Evolutionary conservation across 2,329 filamentous ascomycete genomes (phyloP), one percentile per base, ranked within the genome.

Genomic region (Ophiobolus disseminans): DNA sequence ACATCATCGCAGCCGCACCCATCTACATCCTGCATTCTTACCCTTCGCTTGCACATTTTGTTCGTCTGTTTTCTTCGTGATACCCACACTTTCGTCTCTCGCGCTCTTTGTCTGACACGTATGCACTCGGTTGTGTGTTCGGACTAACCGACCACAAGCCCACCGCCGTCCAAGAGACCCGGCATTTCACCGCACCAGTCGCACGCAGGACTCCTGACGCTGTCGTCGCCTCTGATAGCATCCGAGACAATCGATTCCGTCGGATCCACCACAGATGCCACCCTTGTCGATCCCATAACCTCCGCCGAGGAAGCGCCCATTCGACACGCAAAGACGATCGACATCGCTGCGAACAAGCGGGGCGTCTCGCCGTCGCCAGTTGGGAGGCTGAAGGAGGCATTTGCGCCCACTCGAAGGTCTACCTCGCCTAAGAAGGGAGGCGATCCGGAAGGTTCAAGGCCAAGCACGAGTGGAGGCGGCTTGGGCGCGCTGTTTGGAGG

Each of bases 311-410:
- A 65, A 40, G 57, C 58, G 20, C 59, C 66, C 55, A 55, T 61
- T 30, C 66, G 42, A 21, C 55, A 70, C 66, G 55, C 73, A 32
- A 65, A 62, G 38, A 72, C 70, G 41, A 57, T 69, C 50, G 67
- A 69, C 60, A 49, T 65, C 32, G 43, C 63, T 43, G 50, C 63
- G 13, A 61, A 76, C 53, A 81, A 81, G 58, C 82, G 88, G 50
- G 85, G 85, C 19, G 79, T 83, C 16, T 92, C 90, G 8, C 88
- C 89, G 17, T 92, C 90, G 9, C 88, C 89, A 9, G 85, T 82
- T 41, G 83, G 85, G 64, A 89, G 86, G 65, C 77, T 93, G 53
- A 88, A 83, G 69, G 86, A 87, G 65, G 88, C 87, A 10, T 90
- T 94, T 63, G 82, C 76, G 49, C 72, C 69, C 13, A 62, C 58